Conservation (phyloP, 1,139 yeast genomes). For the Magnusiomyces tetraspermus region DNA sequence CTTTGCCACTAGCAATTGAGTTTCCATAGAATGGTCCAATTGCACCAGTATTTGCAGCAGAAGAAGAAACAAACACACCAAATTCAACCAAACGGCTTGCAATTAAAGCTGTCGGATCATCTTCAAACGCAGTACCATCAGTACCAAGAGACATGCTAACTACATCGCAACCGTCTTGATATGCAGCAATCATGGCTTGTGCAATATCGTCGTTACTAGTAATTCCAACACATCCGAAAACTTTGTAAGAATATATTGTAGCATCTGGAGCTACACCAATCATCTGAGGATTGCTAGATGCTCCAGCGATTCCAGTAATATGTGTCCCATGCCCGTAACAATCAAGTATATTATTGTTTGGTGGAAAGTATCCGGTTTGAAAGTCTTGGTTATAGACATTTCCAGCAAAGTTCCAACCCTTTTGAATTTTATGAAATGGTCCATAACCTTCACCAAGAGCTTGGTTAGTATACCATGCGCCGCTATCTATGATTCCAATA, state of each 20-base stretch:
- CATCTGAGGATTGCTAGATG: slow-evolving; percentile 6
- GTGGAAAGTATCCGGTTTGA: neutral
- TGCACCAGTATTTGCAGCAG: slow-evolving; percentile 15
- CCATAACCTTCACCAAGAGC: slow-evolving; percentile 19
- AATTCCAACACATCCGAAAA: slow-evolving; percentile 17
- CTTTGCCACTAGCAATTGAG: neutral
- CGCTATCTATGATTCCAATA: slow-evolving; percentile 17
- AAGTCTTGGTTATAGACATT: neutral
- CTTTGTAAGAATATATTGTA: slow-evolving; percentile 16
- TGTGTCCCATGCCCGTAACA: slow-evolving; percentile 20
- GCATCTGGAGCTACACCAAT: slow-evolving; percentile 19
- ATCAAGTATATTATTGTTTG: slow-evolving; percentile 14
- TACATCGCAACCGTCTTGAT: slow-evolving; percentile 14
- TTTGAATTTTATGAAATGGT: slow-evolving; percentile 12
- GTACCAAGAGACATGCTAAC: slow-evolving; percentile 16
- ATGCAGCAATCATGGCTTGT: slow-evolving; percentile 15
- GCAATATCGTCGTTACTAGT: slow-evolving; percentile 16
- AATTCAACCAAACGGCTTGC: slow-evolving; percentile 15
- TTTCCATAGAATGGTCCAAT: slow-evolving; percentile 6
- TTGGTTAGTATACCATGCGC: slow-evolving; percentile 13
- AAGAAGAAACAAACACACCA: slow-evolving; percentile 15
- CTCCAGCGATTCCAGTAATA: slow-evolving; percentile 16
- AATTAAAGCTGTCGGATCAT: slow-evolving; percentile 13
- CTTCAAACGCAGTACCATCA: slow-evolving; percentile 10
- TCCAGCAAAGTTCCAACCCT: slow-evolving; percentile 17